phyloP scores from a whole-genome alignment of 2,329 filamentous ascomycete genomes.

The Colletotrichum godetiae region DNA sequence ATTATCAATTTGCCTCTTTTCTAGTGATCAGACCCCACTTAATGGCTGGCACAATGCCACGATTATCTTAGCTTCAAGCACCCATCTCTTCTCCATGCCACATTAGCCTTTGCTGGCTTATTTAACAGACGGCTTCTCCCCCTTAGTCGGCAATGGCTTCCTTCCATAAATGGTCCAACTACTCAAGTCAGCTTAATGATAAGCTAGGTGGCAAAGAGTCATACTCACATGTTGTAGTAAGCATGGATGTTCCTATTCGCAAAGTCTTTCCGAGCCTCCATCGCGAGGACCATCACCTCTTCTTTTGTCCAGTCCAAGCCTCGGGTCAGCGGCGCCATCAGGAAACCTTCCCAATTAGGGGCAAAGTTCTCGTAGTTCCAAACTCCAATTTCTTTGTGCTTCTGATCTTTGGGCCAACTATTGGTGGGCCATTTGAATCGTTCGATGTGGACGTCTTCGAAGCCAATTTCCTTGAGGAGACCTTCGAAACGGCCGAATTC shows the following conservation, averaged over 20 bases:
- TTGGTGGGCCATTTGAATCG: slow-evolving; percentile 45
- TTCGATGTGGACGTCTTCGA: slow-evolving; percentile 43
- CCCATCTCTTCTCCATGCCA: no score
- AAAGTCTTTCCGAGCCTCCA: slow-evolving; percentile 46
- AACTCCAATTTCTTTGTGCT: slow-evolving; percentile 43
- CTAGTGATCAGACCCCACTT: no score
- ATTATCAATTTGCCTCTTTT: no score
- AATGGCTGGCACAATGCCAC: no score
- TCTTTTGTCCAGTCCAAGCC: slow-evolving; percentile 46
- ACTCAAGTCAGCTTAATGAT: background rate
- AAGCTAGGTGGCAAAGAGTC: background rate
- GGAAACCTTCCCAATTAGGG: slow-evolving; percentile 44
- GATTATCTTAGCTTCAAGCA: no score
- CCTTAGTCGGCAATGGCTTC: slow-evolving; percentile 18
- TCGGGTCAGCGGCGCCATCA: slow-evolving; percentile 51
- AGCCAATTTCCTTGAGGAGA: slow-evolving; percentile 39
- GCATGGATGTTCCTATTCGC: slow-evolving; percentile 47
- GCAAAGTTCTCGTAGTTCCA: slow-evolving; percentile 36
- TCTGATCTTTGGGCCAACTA: slow-evolving; percentile 44
- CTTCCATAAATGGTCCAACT: slow-evolving; percentile 38
- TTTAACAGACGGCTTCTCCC: no score
- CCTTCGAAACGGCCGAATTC: background rate
- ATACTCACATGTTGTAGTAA: slow-evolving; percentile 49
- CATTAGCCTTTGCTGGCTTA: no score
- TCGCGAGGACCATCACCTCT: slow-evolving; percentile 46